A percentile compares a stretch with the other conserved stretches of the same genome.
These are phyloP conservation scores for Cercospora sojina DNA, from an alignment of 2,329 filamentous ascomycete species.

Conservation along the genomic window DNA sequence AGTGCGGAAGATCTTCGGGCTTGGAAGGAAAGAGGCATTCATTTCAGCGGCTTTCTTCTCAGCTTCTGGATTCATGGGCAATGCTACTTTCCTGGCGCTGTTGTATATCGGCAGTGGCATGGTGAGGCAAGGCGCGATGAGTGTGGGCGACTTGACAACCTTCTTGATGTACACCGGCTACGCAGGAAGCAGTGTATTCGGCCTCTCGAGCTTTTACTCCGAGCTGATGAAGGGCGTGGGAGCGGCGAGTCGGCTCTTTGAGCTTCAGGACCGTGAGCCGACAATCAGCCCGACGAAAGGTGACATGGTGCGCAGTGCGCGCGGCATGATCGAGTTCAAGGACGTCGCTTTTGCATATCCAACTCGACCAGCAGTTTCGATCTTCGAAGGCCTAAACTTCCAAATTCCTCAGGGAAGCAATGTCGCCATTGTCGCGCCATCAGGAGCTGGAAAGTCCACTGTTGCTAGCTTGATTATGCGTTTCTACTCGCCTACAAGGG, in stretches of 20 bases:
- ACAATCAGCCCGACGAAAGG: constrained; percentile 86
- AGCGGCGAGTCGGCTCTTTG: constrained; percentile 92
- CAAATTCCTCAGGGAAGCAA: constrained; percentile 91
- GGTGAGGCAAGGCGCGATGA: constrained; percentile 82
- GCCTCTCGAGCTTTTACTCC: constrained; percentile 92
- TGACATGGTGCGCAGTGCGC: constrained; percentile 73
- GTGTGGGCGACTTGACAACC: constrained; percentile 86
- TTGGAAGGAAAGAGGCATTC: constrained; percentile 82
- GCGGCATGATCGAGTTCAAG: constrained; percentile 83
- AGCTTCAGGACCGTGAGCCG: constrained; percentile 86
- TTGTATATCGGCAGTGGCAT: constrained; percentile 88
- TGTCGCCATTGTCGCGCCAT: constrained; percentile 93
- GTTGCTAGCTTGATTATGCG: constrained; percentile 87
- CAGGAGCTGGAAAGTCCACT: constrained; percentile 93
- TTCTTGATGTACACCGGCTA: constrained; percentile 99
- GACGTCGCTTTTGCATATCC: constrained; percentile 89
- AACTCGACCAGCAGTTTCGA: constrained; percentile 83
- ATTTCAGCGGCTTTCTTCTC: constrained; percentile 90
- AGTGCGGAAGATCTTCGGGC: constrained; percentile 83
- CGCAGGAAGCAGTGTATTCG: constrained; percentile 82
- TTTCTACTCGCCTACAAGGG: constrained; percentile 82
- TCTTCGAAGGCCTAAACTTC: constrained; percentile 87
- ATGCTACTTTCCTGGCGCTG: constrained; percentile 91
- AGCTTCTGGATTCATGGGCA: constrained; percentile 83
- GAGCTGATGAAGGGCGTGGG: constrained; percentile 99